Conservation (phyloP, 1,139 yeast genomes). For the Geotrichum europaeum region DNA sequence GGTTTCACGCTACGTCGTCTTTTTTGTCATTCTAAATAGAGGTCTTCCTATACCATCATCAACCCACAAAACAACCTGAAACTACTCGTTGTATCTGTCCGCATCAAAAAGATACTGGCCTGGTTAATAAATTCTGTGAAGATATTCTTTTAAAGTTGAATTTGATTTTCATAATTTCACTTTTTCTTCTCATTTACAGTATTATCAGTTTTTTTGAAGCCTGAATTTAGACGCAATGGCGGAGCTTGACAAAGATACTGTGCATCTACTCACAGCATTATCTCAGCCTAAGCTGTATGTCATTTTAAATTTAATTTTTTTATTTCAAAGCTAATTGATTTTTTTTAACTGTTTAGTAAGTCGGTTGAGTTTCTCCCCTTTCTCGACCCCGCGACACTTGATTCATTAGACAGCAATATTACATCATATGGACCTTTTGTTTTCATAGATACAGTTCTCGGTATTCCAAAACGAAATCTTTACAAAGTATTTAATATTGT, state of each 20-base stretch:
- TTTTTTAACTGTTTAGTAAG: neutral
- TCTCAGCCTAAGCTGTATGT: constrained; percentile 4
- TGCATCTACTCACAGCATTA: neutral
- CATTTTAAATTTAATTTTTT: neutral
- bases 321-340: neutral
- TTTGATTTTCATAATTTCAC: neutral
- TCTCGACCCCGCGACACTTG: neutral
- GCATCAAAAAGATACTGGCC: neutral
- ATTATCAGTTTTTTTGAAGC: neutral
- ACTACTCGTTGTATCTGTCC: neutral
- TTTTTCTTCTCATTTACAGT: neutral
- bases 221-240: neutral
- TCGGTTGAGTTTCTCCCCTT: neutral
- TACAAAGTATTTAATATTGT: constrained; percentile 14
- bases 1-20: neutral
- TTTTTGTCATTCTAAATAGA: neutral
- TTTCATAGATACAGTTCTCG: constrained; percentile 21
- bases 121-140: neutral
- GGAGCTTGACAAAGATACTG: neutral
- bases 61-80: neutral
- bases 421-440: constrained; percentile 10
- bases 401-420: neutral
- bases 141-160: neutral
- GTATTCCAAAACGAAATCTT: constrained; percentile 27
- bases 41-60: neutral